Percentiles rank a stretch among this genome's conserved stretches.
phyloP scores from a whole-genome alignment of 176 grass and related monocot genomes.

The Musa troglodytarum region DNA sequence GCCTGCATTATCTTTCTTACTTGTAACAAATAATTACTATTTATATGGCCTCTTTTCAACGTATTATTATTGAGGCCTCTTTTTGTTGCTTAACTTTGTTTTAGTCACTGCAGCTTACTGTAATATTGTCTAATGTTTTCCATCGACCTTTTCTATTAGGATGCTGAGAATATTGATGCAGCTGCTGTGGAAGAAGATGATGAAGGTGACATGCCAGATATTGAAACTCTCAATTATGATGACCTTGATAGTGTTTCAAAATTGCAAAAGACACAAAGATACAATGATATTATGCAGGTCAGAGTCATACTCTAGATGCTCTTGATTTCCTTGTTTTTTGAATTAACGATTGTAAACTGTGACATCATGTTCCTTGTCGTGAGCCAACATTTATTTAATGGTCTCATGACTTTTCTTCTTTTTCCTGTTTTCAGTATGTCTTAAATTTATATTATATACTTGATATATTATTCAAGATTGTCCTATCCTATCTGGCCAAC shows the following conservation, averaged over 20 bases:
- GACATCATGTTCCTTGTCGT: too few relatives aligned
- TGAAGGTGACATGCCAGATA: constrained; percentile 52
- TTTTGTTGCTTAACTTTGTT: not conserved
- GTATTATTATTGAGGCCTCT: not conserved
- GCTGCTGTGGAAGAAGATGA: constrained; percentile 39
- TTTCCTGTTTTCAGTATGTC: too few relatives aligned
- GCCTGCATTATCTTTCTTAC: constrained; percentile 9
- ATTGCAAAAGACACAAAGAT: constrained; percentile 58
- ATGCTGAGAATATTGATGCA: constrained; percentile 40
- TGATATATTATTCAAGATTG: too few relatives aligned
- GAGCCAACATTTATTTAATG: too few relatives aligned
- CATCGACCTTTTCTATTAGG: constrained; percentile 22
- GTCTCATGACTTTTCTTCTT: too few relatives aligned
- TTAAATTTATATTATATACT: too few relatives aligned
- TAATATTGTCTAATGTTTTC: not conserved
- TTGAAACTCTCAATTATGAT: constrained; percentile 66
- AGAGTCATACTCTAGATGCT: not conserved
- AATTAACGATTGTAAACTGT: not conserved
- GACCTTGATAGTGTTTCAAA: constrained; percentile 79
- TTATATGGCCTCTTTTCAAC: not conserved
- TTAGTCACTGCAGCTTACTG: constrained; percentile 2
- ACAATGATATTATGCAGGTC: constrained; percentile 64
- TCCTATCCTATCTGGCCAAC: too few relatives aligned
- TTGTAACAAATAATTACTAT: not conserved
- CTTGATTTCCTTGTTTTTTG: not conserved